Evolutionary conservation across 2,329 filamentous ascomycete species (phyloP).

Genomic region (Zasmidium angulare): DNA sequence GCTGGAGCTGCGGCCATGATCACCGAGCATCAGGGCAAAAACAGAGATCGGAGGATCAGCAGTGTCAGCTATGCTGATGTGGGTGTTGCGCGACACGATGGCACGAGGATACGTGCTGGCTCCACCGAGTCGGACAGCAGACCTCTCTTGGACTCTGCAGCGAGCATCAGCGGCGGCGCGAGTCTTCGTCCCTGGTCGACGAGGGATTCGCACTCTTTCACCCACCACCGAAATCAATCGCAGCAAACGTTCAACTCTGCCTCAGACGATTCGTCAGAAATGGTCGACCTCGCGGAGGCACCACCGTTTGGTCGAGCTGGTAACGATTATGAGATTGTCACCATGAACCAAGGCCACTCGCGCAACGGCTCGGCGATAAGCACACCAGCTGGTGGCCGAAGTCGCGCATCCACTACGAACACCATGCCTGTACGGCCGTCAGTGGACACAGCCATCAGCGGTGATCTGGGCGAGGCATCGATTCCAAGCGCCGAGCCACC

Average conservation of each 20-base stretch:
- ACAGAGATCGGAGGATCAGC: constrained; percentile 66
- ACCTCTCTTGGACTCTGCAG: constrained; percentile 70
- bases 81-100: constrained; percentile 74
- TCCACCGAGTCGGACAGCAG: constrained; percentile 71
- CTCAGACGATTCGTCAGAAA: constrained; percentile 36
- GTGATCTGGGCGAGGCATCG: constrained; percentile 31
- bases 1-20: constrained; percentile 47
- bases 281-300: constrained; percentile 25
- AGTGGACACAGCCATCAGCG: constrained; percentile 27
- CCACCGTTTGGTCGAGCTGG: constrained; percentile 34
- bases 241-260: constrained; percentile 35
- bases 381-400: constrained; percentile 23
- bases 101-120: constrained; percentile 67
- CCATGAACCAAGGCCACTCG: constrained; percentile 39
- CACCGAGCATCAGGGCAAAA: constrained; percentile 57
- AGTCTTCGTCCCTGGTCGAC: constrained; percentile 32
- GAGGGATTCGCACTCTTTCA: constrained; percentile 25
- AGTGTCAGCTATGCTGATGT: constrained; percentile 75
- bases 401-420: constrained; percentile 29
- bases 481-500: constrained; percentile 36
- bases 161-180: constrained; percentile 53
- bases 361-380: constrained; percentile 24
- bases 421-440: constrained; percentile 25
- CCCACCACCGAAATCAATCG: constrained; percentile 45
- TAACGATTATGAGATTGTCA: constrained; percentile 46